Base-by-base conservation (phyloP, 2,329 filamentous ascomycete genomes). In the Tricladium varicosporioides region DNA sequence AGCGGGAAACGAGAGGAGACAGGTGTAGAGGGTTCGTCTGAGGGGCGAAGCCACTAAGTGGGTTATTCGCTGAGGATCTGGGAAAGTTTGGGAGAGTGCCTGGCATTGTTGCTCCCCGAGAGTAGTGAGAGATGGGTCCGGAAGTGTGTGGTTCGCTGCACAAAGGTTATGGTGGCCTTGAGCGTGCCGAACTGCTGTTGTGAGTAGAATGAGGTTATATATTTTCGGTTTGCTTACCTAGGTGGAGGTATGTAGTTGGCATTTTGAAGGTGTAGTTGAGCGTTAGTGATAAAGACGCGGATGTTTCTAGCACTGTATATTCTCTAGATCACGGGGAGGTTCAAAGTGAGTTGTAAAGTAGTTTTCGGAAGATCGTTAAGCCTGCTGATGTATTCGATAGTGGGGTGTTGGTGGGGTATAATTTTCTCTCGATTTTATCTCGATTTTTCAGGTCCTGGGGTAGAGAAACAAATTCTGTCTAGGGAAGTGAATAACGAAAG, bases 151-250 rank as follows among this genome's bases (percentile, higher is more conserved):
- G 74, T 92, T 91, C 60, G 81, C 86, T 22, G 76, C 67, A 61
- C 68, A 78, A 68, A 94, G 81, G 73, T 96, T 96, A 80, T 96
- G 92, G 70, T 83, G 84, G 74, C 91, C 92, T 75, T 91, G 79
- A 11, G 86, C 88, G 72, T 91, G 88, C 73, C 88, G 87, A 66
- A 91, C 7, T 27, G 7, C 22, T 27, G 7, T 4, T 27, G 22
- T 27, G 3, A 27, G 22, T 27, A 27, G 22, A 7, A 27, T 27
- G 3, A 3, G 7, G 22, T 27, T 27, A 27, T 27, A 27, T 27
- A 27, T 7, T 27, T 7, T 27, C 22, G 22, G 7, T 27, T 27
- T 7, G 7, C 22, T 27, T 27, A 27, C 7, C 82, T 63, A 88
- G 78, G 72, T 89, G 83, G 63, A 89, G 76, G 45, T 78, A 82